phyloP scores from a whole-genome alignment of 805 yeast species.

The Lipomyces sp. region DNA sequence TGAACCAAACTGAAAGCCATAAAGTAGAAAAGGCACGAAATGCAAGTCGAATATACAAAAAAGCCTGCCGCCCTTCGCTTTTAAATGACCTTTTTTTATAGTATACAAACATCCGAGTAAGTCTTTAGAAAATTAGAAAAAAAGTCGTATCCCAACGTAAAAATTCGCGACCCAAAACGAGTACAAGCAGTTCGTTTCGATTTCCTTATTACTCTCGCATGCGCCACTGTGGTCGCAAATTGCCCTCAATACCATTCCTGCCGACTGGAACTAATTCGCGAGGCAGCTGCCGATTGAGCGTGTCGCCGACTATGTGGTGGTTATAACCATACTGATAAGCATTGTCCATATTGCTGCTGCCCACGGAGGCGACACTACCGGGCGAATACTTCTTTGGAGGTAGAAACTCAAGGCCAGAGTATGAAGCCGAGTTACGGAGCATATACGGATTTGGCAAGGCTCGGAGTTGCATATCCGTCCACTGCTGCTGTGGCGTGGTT shows the following conservation, averaged over 20 bases:
- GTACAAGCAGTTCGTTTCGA: background rate
- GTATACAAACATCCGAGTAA: background rate
- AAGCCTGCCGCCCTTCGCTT: too few relatives aligned
- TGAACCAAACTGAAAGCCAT: background rate
- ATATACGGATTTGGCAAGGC: conserved; percentile 34
- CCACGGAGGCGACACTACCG: background rate
- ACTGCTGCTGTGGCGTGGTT: conserved; percentile 17
- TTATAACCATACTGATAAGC: background rate
- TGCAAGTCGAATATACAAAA: background rate
- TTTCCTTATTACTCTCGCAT: conserved; percentile 20
- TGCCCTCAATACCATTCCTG: conserved; percentile 17
- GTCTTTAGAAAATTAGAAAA: too few relatives aligned
- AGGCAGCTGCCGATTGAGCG: conserved; percentile 15
- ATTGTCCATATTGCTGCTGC: background rate
- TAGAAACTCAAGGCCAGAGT: conserved; percentile 35
- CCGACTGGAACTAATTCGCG: conserved; percentile 25
- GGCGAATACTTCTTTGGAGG: conserved; percentile 28
- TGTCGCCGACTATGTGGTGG: background rate
- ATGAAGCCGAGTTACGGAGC: conserved; percentile 36
- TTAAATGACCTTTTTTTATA: background rate
- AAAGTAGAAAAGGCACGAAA: background rate
- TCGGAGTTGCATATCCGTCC: conserved; percentile 25
- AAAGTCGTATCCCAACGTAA: too few relatives aligned
- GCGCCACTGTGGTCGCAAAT: conserved; percentile 30
- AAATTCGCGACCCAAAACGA: background rate